A percentile compares a stretch with the other conserved stretches of the same genome.
Evolutionary conservation across 352 stramenopile genomes (phyloP).

Genomic region (Phytophthora pinifolia): DNA sequence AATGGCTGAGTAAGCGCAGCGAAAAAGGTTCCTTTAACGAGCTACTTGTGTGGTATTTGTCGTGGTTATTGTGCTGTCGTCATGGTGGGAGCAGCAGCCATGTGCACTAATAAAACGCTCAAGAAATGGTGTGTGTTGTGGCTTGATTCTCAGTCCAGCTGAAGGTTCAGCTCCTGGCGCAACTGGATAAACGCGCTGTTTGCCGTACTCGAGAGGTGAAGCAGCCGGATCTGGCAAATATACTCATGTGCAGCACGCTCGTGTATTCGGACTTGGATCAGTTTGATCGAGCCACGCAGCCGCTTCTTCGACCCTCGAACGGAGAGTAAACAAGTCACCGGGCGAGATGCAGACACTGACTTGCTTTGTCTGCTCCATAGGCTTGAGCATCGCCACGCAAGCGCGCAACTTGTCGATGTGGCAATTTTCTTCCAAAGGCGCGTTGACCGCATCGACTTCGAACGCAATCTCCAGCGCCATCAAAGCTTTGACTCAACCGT

Average conservation of each 20-base stretch:
- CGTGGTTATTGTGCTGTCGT: constrained; percentile 18
- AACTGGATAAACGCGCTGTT: constrained; percentile 22
- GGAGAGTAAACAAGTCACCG: constrained; percentile 24
- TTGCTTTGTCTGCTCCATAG: constrained; percentile 20
- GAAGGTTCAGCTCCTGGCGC: constrained; percentile 18
- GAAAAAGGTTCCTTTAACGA: constrained; percentile 3
- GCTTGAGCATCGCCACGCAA: constrained; percentile 13
- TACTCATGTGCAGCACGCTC: constrained; percentile 8
- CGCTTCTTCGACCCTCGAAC: constrained; percentile 16
- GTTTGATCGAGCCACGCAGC: constrained; percentile 23
- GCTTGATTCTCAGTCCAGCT: constrained; percentile 15
- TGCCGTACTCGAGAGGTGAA: constrained; percentile 23
- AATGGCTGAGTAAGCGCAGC: neutral
- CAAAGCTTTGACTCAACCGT: constrained; percentile 6
- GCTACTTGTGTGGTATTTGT: constrained; percentile 9
- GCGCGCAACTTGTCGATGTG: constrained; percentile 17
- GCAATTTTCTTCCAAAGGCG: neutral
- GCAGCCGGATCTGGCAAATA: constrained; percentile 21
- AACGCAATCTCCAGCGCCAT: constrained; percentile 39
- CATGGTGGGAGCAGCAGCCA: constrained; percentile 6
- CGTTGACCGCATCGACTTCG: constrained; percentile 16
- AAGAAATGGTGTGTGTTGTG: constrained; percentile 16
- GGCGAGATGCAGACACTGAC: constrained; percentile 24
- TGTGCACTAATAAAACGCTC: constrained; percentile 16
- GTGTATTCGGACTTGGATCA: constrained; percentile 3